A percentile compares a stretch with the other conserved stretches of the same genome.
These are phyloP conservation scores for Aspergillus baeticus DNA, from an alignment of 495 filamentous ascomycete species.

Conservation along the genomic window DNA sequence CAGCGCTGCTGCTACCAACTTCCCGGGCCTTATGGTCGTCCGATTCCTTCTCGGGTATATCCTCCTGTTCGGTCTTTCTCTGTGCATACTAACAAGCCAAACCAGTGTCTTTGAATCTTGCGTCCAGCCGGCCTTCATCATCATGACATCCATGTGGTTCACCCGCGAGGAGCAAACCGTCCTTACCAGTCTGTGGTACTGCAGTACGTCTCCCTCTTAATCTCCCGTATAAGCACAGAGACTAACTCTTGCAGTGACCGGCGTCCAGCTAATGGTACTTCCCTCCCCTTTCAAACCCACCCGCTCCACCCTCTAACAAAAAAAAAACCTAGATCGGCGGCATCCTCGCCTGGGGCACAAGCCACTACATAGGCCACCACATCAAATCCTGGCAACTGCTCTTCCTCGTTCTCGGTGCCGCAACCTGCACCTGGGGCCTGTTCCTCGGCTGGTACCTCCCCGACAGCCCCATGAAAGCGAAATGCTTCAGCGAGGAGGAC, in stretches of 20 bases:
- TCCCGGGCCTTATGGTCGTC: constrained; percentile 24
- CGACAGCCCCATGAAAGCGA: constrained; percentile 46
- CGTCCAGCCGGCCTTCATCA: constrained; percentile 28
- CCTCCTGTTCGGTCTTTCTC: background rate
- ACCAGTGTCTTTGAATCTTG: constrained; percentile 23
- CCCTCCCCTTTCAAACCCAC: background rate
- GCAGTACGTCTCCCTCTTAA: constrained; percentile 13
- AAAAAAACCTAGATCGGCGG: constrained; percentile 34
- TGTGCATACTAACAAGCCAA: background rate
- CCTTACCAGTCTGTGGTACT: constrained; percentile 46
- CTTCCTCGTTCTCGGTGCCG: constrained; percentile 35
- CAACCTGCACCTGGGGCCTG: constrained; percentile 34
- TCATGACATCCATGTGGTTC: constrained; percentile 52
- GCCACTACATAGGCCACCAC: constrained; percentile 18
- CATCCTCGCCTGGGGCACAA: constrained; percentile 46
- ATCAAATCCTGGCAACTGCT: constrained; percentile 37
- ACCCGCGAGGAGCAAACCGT: constrained; percentile 48
- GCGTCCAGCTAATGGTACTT: constrained; percentile 22
- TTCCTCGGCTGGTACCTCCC: constrained; percentile 43
- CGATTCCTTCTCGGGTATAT: constrained; percentile 30
- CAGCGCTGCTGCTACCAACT: constrained; percentile 24
- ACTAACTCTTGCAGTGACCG: constrained; percentile 8
- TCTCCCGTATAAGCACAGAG: background rate
- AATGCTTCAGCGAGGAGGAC: constrained; percentile 41
- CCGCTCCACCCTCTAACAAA: constrained; percentile 6